These are phyloP conservation scores for Scheffersomyces segobiensis DNA, from an alignment of 1,139 yeast genomes.

Conservation along the genomic window DNA sequence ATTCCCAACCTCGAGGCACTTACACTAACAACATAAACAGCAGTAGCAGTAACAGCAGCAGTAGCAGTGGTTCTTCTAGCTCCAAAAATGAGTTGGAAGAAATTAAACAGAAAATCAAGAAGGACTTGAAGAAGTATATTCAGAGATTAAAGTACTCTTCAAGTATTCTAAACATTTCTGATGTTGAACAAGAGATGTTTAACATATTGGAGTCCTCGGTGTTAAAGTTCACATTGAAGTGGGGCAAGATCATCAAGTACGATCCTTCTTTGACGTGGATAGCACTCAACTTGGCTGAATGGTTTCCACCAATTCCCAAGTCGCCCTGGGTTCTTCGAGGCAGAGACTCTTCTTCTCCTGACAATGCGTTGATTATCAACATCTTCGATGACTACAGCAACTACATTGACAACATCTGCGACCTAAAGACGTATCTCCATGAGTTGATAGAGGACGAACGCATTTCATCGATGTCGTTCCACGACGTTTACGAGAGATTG, in stretches of 20 bases:
- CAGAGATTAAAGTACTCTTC: slow-evolving; percentile 34
- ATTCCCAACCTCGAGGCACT: no score
- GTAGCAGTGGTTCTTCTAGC: slow-evolving; percentile 1
- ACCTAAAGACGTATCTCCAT: slow-evolving; percentile 25
- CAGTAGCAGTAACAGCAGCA: slow-evolving; percentile 2
- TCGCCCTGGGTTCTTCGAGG: slow-evolving; percentile 48
- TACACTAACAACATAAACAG: slow-evolving; percentile 1
- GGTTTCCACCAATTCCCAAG: slow-evolving; percentile 69
- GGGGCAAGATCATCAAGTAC: slow-evolving; percentile 79
- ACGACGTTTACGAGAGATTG: slow-evolving; percentile 74
- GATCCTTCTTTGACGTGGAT: slow-evolving; percentile 86
- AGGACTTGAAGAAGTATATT: slow-evolving; percentile 56
- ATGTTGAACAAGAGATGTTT: slow-evolving; percentile 54
- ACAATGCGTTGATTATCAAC: slow-evolving; percentile 35
- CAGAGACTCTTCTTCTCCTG: slow-evolving; percentile 28
- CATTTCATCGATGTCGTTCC: slow-evolving; percentile 48
- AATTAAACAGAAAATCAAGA: slow-evolving; percentile 37
- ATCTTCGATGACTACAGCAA: slow-evolving; percentile 51
- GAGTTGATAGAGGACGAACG: slow-evolving; percentile 28
- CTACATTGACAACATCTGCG: slow-evolving; percentile 38
- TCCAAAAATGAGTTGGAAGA: slow-evolving; percentile 22
- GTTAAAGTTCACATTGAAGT: slow-evolving; percentile 63
- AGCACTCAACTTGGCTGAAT: slow-evolving; percentile 84
- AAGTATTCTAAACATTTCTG: slow-evolving; percentile 18
- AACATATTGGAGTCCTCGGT: slow-evolving; percentile 62